A percentile compares a stretch with the other conserved stretches of the same genome.
Conservation (phyloP, 2,329 filamentous ascomycete species). For the Trichoderma polysporum region DNA sequence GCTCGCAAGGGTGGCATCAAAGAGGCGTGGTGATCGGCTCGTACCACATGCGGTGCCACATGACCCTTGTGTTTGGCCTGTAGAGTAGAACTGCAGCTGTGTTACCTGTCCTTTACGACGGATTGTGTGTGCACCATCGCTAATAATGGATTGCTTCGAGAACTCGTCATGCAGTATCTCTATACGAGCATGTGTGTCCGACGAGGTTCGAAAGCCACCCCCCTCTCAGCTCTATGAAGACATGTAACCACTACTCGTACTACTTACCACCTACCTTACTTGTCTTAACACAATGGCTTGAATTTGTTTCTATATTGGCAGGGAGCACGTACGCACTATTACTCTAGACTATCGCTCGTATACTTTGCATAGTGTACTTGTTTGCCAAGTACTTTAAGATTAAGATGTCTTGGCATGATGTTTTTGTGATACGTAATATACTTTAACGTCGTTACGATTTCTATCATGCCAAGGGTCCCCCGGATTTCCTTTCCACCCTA, state of each 20-base stretch:
- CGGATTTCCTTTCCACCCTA: background rate
- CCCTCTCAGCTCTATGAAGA: no score
- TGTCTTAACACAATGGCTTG: no score
- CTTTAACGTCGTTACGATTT: background rate
- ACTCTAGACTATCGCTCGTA: no score
- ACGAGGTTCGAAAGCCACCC: no score
- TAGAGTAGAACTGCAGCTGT: background rate
- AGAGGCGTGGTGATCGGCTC: background rate
- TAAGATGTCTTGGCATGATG: background rate
- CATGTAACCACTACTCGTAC: no score
- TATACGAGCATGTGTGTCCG: no score
- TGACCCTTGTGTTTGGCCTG: conserved; percentile 1
- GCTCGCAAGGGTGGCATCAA: background rate
- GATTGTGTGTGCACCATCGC: no score
- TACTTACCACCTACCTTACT: no score
- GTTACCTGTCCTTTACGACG: background rate
- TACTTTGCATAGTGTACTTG: background rate
- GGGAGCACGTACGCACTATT: background rate
- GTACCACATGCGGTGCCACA: background rate
- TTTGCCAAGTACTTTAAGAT: background rate
- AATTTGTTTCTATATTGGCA: background rate
- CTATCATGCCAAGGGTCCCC: background rate
- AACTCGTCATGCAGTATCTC: no score
- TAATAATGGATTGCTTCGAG: no score
- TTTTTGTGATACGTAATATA: conserved; percentile 3